These are phyloP conservation scores for Sicyos edulis DNA, from an alignment of 306 rosid genomes.

Conservation along the genomic window DNA sequence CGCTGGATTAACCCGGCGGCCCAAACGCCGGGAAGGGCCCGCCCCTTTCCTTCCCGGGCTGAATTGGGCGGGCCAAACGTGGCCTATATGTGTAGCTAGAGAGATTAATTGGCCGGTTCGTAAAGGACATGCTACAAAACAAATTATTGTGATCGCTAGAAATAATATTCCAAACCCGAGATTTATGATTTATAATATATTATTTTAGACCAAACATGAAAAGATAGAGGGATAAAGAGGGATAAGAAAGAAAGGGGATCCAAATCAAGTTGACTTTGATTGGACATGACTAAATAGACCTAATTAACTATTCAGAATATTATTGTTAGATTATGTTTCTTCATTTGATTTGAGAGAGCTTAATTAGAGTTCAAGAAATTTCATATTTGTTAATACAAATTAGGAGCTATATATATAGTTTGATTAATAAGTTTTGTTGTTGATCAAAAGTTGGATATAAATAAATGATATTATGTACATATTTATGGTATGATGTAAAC, in stretches of 20 bases:
- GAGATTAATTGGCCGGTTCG: too few species aligned
- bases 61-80: too few species aligned
- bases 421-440: neutral
- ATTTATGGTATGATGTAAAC: neutral
- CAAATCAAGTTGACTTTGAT: slow-evolving; percentile 22
- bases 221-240: neutral
- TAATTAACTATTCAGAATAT: slow-evolving; percentile 11
- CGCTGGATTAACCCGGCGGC: too few species aligned
- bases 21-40: too few species aligned
- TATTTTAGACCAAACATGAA: neutral
- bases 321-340: slow-evolving; percentile 21
- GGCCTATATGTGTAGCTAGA: too few species aligned
- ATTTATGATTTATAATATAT: neutral
- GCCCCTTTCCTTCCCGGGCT: too few species aligned
- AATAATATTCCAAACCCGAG: neutral
- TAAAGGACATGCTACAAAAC: neutral
- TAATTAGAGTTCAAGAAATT: neutral
- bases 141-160: neutral
- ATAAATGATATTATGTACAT: neutral
- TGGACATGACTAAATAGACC: slow-evolving; percentile 15
- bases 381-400: neutral
- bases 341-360: neutral
- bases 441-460: neutral
- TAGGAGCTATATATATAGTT: neutral
- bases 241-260: slow-evolving; percentile 9